phyloP scores from a whole-genome alignment of 352 stramenopile genomes.

The Pythium aquatile region DNA sequence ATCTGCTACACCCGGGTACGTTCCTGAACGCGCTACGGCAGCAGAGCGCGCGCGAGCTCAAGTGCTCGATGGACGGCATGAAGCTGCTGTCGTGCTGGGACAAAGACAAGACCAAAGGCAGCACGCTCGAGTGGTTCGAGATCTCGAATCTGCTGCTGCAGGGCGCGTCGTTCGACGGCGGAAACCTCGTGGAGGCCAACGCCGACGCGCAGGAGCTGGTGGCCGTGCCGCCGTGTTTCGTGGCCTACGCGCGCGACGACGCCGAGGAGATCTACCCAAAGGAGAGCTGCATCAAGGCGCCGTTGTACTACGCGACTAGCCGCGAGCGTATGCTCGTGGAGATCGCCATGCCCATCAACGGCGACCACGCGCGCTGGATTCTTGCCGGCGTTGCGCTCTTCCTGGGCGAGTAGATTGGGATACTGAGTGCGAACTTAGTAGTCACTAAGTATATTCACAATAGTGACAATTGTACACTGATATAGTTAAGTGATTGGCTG shows the following conservation, averaged over 20 bases:
- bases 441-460: neutral
- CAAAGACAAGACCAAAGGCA: slow-evolving; percentile 49
- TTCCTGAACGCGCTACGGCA: slow-evolving; percentile 95
- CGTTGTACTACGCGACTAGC: slow-evolving; percentile 77
- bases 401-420: slow-evolving; percentile 48
- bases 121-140: slow-evolving; percentile 75
- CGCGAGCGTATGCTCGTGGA: slow-evolving; percentile 81
- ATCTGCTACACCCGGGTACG: slow-evolving; percentile 91
- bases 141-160: slow-evolving; percentile 83
- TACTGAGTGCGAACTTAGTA: slow-evolving; percentile 15
- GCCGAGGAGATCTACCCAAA: slow-evolving; percentile 76
- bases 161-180: slow-evolving; percentile 84
- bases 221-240: slow-evolving; percentile 69
- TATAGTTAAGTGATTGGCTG: neutral
- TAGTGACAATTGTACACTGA: too few relatives aligned
- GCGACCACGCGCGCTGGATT: slow-evolving; percentile 74
- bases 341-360: slow-evolving; percentile 73
- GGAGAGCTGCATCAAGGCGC: slow-evolving; percentile 70
- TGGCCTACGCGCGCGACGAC: slow-evolving; percentile 80
- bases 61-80: slow-evolving; percentile 90
- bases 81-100: slow-evolving; percentile 90
- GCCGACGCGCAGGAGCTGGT: slow-evolving; percentile 85
- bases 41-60: slow-evolving; percentile 80
- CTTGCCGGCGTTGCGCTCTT: slow-evolving; percentile 84
- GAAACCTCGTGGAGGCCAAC: slow-evolving; percentile 70